Conservation (phyloP, 441 rosid genomes). For the Viola pubescens region DNA sequence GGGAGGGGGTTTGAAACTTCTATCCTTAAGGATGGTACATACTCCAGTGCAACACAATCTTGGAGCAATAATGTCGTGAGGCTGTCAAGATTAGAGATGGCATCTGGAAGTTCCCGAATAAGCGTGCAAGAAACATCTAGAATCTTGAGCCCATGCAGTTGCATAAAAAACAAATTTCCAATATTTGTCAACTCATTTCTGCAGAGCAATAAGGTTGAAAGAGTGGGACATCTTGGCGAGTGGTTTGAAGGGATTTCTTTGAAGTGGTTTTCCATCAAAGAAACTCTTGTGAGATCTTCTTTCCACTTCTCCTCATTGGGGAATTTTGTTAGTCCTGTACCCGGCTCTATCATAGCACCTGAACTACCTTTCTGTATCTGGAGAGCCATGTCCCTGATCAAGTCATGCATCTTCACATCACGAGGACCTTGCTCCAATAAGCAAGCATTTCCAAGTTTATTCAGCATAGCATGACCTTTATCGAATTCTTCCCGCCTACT, state of each 20-base stretch:
- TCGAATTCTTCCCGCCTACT: neutral
- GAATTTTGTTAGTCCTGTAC: neutral
- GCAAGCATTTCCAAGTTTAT: conserved; percentile 4
- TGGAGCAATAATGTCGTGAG: neutral
- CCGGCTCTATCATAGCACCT: neutral
- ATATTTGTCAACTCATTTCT: neutral
- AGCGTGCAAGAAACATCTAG: conserved; percentile 2
- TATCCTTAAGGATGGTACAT: neutral
- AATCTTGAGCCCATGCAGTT: neutral
- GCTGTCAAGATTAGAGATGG: neutral
- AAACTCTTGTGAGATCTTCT: neutral
- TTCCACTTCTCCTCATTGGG: neutral
- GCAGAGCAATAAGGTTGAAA: neutral
- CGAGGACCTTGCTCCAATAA: neutral
- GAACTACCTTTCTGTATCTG: neutral
- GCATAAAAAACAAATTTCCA: neutral
- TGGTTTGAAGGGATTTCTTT: neutral
- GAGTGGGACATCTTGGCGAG: neutral
- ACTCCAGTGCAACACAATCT: neutral
- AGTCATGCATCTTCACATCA: conserved; percentile 10
- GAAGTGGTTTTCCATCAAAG: neutral
- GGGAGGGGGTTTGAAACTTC: too few relatives aligned
- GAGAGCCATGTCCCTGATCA: conserved; percentile 8
- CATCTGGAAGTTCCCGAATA: neutral
- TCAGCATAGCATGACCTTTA: conserved; percentile 3